Conservation (phyloP, 208 protist species). For the Crithidia brevicula region DNA sequence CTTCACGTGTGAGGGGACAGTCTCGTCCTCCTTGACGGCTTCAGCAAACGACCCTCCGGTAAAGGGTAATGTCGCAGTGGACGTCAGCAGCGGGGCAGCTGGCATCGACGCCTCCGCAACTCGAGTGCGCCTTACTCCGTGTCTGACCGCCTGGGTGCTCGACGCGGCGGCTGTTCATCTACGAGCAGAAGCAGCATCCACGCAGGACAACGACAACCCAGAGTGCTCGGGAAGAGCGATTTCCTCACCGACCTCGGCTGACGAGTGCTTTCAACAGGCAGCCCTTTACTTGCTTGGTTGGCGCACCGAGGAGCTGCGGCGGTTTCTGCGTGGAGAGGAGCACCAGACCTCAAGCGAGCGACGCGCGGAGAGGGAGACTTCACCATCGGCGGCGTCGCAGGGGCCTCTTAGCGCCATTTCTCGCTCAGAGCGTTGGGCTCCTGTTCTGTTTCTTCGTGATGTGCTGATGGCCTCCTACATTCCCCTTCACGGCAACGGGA, state of each 20-base stretch:
- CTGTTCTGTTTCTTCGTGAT: slow-evolving; percentile 37
- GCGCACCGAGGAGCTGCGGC: slow-evolving; percentile 21
- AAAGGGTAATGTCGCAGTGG: too few species aligned
- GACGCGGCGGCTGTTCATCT: slow-evolving; percentile 15
- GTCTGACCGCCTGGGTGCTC: slow-evolving; percentile 20
- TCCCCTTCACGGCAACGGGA: background rate
- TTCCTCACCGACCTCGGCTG: background rate
- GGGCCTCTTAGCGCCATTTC: too few species aligned
- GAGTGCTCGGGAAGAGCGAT: too few species aligned
- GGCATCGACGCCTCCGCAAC: background rate
- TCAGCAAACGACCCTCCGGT: too few species aligned
- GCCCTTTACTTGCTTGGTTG: slow-evolving; percentile 21
- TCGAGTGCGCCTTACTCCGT: slow-evolving; percentile 22
- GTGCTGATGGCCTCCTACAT: slow-evolving; percentile 14
- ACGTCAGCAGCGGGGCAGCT: too few species aligned
- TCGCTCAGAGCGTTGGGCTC: slow-evolving; percentile 24
- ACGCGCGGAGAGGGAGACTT: too few species aligned
- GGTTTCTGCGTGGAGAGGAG: background rate
- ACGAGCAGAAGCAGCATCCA: background rate
- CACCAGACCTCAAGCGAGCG: too few species aligned
- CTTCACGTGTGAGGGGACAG: slow-evolving; percentile 4
- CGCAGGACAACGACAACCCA: too few species aligned
- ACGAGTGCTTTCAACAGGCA: slow-evolving; percentile 11
- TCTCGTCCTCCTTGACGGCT: background rate
- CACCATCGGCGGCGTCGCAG: too few species aligned